Percentiles rank a stretch among this genome's conserved stretches.
Evolutionary conservation across 208 protist genomes (phyloP).

Genomic region (Endotrypanum monterogeii): DNA sequence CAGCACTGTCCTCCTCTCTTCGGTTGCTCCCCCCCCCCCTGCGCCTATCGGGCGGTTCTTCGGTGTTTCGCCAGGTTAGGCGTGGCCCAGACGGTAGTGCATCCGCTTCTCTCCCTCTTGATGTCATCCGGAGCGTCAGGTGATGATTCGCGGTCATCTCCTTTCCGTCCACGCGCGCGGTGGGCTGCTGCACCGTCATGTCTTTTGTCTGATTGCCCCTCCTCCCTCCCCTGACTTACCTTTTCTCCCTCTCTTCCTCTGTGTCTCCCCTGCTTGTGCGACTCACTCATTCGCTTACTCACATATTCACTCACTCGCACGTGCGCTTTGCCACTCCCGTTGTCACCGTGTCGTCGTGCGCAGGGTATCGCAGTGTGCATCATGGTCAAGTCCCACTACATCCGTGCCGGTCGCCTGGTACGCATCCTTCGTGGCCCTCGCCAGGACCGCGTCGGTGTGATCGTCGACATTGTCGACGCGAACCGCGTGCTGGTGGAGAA

Average conservation of each 20-base stretch:
- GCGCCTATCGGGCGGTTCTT: not conserved
- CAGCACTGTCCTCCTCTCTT: not conserved
- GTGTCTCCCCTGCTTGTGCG: not conserved
- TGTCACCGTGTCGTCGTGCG: constrained; percentile 10
- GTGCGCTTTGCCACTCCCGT: constrained; percentile 5
- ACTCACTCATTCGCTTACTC: constrained; percentile 13
- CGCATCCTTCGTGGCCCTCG: constrained; percentile 62
- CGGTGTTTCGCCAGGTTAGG: not conserved
- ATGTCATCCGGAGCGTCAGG: not conserved
- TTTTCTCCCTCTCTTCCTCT: not conserved
- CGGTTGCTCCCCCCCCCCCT: not conserved
- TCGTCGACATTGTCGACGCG: constrained; percentile 90
- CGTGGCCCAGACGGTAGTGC: not conserved
- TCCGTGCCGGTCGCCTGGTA: constrained; percentile 56
- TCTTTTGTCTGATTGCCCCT: not conserved
- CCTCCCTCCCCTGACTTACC: not conserved
- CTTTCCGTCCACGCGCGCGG: not conserved
- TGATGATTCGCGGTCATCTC: not conserved
- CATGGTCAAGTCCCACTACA: constrained; percentile 74
- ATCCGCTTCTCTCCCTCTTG: constrained; percentile 1
- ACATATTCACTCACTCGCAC: constrained; percentile 12
- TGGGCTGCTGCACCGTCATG: not conserved
- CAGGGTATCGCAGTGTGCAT: constrained; percentile 35
- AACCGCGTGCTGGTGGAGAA: constrained; percentile 92
- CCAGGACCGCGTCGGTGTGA: constrained; percentile 68